These are phyloP conservation scores for Pontederia paniculata DNA, from an alignment of 176 grass and related monocot genomes.

Conservation along the genomic window DNA sequence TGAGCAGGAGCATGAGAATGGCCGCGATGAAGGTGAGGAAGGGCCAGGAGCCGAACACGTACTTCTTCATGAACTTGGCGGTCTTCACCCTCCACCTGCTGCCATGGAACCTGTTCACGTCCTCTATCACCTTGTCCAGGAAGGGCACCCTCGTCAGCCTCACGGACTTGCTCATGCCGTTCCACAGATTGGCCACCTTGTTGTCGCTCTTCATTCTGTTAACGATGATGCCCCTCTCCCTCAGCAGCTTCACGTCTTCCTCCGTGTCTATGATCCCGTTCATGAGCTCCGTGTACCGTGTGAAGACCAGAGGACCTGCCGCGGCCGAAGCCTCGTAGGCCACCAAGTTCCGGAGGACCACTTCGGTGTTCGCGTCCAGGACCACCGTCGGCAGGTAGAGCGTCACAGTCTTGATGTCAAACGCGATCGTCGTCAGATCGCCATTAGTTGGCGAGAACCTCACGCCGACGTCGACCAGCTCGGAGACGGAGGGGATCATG, in stretches of 20 bases:
- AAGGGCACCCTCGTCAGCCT: constrained; percentile 53
- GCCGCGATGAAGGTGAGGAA: constrained; percentile 8
- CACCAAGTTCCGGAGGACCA: constrained; percentile 55
- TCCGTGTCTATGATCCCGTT: constrained; percentile 72
- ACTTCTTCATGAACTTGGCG: constrained; percentile 26
- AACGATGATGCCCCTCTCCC: constrained; percentile 42
- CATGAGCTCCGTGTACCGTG: constrained; percentile 83
- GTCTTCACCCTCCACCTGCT: constrained; percentile 51
- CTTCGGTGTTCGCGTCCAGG: constrained; percentile 38
- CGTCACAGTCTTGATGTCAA: constrained; percentile 20
- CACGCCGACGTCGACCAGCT: constrained; percentile 44
- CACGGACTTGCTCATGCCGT: constrained; percentile 66
- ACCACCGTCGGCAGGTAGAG: constrained; percentile 39
- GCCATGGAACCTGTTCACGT: constrained; percentile 32
- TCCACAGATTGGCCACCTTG: constrained; percentile 58
- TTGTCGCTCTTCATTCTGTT: constrained; percentile 62
- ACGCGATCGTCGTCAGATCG: constrained; percentile 29
- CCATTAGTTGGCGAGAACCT: constrained; percentile 28
- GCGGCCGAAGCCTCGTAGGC: constrained; percentile 59
- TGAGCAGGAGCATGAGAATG: constrained; percentile 3
- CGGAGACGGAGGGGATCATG: constrained; percentile 41
- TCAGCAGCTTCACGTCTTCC: constrained; percentile 37
- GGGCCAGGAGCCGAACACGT: constrained; percentile 19
- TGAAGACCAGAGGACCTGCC: constrained; percentile 18
- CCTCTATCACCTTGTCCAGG: constrained; percentile 50